phyloP scores from a whole-genome alignment of 2,329 filamentous ascomycete species.

The Aspergillus bombycis region DNA sequence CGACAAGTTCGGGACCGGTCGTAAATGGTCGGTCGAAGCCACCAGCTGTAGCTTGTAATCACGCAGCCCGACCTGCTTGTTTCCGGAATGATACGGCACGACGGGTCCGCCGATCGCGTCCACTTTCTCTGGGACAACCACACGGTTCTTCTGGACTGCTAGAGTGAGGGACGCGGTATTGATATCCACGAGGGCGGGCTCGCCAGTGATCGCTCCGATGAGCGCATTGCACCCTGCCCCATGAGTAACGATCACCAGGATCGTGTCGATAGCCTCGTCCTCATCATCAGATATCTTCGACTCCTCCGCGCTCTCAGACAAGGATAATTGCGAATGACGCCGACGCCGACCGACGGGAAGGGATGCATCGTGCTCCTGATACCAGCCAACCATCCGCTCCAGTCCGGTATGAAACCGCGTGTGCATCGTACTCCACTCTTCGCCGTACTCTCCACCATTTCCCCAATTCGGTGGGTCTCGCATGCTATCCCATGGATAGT shows the following conservation, averaged over 20 bases:
- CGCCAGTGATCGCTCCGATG: constrained; percentile 86
- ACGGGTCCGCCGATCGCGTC: constrained; percentile 12
- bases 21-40: constrained; percentile 64
- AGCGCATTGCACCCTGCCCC: constrained; percentile 95
- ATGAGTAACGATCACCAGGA: constrained; percentile 88
- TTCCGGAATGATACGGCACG: constrained; percentile 1
- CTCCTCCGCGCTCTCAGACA: constrained; percentile 19
- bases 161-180: constrained; percentile 89
- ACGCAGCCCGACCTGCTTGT: constrained; percentile 44
- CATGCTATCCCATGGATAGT: constrained; percentile 96
- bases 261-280: constrained; percentile 70
- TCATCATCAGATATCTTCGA: constrained; percentile 47
- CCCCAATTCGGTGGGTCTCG: constrained; percentile 78
- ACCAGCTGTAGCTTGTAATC: constrained; percentile 63
- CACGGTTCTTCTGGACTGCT: constrained; percentile 65
- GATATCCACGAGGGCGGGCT: constrained; percentile 88
- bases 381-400: constrained; percentile 81
- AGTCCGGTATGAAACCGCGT: constrained; percentile 81
- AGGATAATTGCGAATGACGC: constrained; percentile 21
- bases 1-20: constrained; percentile 47
- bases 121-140: constrained; percentile 18
- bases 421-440: constrained; percentile 97
- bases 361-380: constrained; percentile 55
- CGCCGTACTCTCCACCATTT: constrained; percentile 81
- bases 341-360: constrained; percentile 13